Base-by-base conservation (phyloP, 2,329 filamentous ascomycete genomes). In the Colletotrichum sp. region DNA sequence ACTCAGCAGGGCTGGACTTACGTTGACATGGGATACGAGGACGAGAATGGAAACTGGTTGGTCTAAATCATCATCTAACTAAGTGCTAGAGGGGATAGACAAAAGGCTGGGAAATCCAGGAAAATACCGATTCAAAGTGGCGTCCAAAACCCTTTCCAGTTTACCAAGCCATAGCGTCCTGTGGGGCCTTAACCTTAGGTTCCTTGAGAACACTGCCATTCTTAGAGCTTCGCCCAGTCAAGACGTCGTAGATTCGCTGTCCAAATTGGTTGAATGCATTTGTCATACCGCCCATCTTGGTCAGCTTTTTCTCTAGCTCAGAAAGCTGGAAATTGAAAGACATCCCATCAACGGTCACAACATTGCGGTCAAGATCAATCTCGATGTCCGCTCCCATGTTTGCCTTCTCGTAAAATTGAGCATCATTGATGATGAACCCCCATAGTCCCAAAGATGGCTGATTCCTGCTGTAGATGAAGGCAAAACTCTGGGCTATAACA, bases 391-490 rank as follows among this genome's bases (percentile, higher is more conserved):
- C 69, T 69, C 1, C 85, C 84, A 60, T 87, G 83, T 18, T 82
- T 85, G 1, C 79, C 77, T 5, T 83, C 80, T 71, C 83, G 32
- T 74, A 87, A 77, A 88, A 88, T 1, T 61, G 77, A 9, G 83
- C 81, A 67, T 88, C 83, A 0, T 74, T 67, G 15, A 89, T 82
- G 3, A 80, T 81, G 64, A 89, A 86, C 0, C 86, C 86, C 18
- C 88, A 76, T 1, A 89, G 82, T 1, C 87, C 87, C 0, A 88
- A 78, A 43, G 81, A 87, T 0, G 87, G 85, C 80, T 86, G 84
- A 78, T 89, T 89, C 3, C 86, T 83, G 8, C 81, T 81, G 71
- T 86, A 88, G 73, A 88, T 88, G 78, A 88, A 88, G 0, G 85
- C 83, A 72, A 87, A 89, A 0, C 84, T 86, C 63, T 82, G 79